Evolutionary conservation across 176 grass and related monocot species (phyloP).

Genomic region (Aechmea fasciata): DNA sequence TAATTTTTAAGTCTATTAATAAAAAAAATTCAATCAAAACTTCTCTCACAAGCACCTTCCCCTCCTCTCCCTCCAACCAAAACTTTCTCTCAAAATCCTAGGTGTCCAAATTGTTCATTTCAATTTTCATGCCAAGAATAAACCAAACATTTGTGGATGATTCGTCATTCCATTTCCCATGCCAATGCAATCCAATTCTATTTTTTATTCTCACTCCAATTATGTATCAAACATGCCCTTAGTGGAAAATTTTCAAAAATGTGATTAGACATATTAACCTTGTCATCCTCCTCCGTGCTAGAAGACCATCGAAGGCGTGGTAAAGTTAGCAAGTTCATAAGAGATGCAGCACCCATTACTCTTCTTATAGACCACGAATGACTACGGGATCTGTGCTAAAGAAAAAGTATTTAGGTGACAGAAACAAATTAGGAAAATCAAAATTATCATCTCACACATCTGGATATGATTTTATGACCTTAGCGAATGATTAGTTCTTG

Average conservation of each 20-base stretch:
- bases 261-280: conserved; percentile 30
- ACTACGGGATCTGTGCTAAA: conserved; percentile 22
- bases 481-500: conserved; percentile 31
- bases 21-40: no score
- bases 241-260: background rate
- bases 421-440: background rate
- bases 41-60: no score
- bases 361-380: conserved; percentile 56
- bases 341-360: conserved; percentile 67
- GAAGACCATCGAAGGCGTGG: conserved; percentile 63
- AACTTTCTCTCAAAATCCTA: no score
- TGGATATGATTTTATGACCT: conserved; percentile 35
- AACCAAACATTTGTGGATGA: no score
- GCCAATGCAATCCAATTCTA: no score
- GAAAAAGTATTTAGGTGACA: conserved; percentile 7
- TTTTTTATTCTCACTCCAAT: no score
- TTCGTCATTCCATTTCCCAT: no score
- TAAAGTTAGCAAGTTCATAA: conserved; percentile 61
- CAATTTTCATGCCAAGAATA: no score
- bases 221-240: background rate
- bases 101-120: no score
- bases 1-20: no score
- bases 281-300: conserved; percentile 60
- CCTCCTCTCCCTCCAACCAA: no score
- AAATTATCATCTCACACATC: background rate